Conservation (phyloP, 306 rosid genomes). For the Rosa rugosa region DNA sequence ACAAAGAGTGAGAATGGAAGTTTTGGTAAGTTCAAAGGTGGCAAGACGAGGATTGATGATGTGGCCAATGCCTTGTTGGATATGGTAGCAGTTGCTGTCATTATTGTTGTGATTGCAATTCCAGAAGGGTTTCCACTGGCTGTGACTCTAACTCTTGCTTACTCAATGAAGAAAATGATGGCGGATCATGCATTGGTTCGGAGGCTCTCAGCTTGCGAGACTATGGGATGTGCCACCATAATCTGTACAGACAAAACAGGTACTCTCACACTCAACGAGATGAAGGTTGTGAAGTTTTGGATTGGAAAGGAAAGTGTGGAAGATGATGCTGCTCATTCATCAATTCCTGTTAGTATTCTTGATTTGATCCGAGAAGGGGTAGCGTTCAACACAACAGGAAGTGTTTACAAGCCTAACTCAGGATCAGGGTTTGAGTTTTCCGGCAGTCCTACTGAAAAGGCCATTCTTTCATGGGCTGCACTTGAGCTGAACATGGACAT, state of each 20-base stretch:
- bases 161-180: constrained; percentile 56
- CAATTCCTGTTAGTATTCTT: constrained; percentile 8
- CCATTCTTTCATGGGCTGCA: constrained; percentile 53
- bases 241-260: constrained; percentile 49
- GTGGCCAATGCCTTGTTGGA: constrained; percentile 19
- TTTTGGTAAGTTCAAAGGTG: constrained; percentile 13
- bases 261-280: constrained; percentile 36
- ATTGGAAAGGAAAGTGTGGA: constrained; percentile 25
- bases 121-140: constrained; percentile 48
- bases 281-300: constrained; percentile 42
- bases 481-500: constrained; percentile 35
- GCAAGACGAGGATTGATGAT: constrained; percentile 17
- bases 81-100: constrained; percentile 33
- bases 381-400: constrained; percentile 44
- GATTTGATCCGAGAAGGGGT: constrained; percentile 35
- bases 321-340: constrained; percentile 6
- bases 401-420: constrained; percentile 30
- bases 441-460: constrained; percentile 49
- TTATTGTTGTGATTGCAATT: constrained; percentile 46
- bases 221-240: constrained; percentile 41
- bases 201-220: constrained; percentile 46
- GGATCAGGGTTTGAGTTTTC: constrained; percentile 30
- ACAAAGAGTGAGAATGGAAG: constrained; percentile 27
- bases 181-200: constrained; percentile 41
- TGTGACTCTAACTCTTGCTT: constrained; percentile 40